Evolutionary conservation across 768 basidiomycete species (phyloP).

Genomic region (Russula sp.): DNA sequence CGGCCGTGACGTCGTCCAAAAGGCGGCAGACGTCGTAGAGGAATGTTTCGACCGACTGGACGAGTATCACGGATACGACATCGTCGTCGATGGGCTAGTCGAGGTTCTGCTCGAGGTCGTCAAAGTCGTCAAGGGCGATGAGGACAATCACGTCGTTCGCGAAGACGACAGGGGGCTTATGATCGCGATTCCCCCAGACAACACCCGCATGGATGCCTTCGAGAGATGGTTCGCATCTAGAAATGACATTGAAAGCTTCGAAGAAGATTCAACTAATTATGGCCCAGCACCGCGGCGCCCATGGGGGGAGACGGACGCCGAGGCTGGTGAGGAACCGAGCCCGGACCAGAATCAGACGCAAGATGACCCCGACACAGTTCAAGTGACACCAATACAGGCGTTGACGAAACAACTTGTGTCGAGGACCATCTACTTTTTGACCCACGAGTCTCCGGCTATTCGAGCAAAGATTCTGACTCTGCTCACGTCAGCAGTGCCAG

Average conservation of each 20-base stretch:
- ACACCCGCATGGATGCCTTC: constrained; percentile 44
- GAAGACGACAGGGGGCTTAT: constrained; percentile 11
- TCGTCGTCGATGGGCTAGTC: constrained; percentile 80
- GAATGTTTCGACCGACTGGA: constrained; percentile 96
- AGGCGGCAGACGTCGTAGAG: constrained; percentile 91
- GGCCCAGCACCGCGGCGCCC: constrained; percentile 54
- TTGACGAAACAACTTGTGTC: constrained; percentile 82
- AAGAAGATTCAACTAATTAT: constrained; percentile 44
- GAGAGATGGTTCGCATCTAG: constrained; percentile 60
- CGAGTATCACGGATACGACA: constrained; percentile 89
- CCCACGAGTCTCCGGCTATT: constrained; percentile 81
- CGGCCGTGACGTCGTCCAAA: constrained; percentile 79
- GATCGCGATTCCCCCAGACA: constrained; percentile 25
- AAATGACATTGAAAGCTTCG: constrained; percentile 30
- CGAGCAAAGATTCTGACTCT: constrained; percentile 78
- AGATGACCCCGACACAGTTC: constrained; percentile 39
- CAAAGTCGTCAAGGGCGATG: constrained; percentile 61
- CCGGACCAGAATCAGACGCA: constrained; percentile 25
- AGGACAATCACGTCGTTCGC: constrained; percentile 28
- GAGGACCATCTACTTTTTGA: constrained; percentile 84
- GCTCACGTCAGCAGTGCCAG: constrained; percentile 65
- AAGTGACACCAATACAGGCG: constrained; percentile 63
- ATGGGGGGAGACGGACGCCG: constrained; percentile 42
- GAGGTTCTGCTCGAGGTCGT: constrained; percentile 85
- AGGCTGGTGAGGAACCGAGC: constrained; percentile 26